Evolutionary conservation across 352 stramenopile genomes (phyloP).

Genomic region (Phytophthora pisi): DNA sequence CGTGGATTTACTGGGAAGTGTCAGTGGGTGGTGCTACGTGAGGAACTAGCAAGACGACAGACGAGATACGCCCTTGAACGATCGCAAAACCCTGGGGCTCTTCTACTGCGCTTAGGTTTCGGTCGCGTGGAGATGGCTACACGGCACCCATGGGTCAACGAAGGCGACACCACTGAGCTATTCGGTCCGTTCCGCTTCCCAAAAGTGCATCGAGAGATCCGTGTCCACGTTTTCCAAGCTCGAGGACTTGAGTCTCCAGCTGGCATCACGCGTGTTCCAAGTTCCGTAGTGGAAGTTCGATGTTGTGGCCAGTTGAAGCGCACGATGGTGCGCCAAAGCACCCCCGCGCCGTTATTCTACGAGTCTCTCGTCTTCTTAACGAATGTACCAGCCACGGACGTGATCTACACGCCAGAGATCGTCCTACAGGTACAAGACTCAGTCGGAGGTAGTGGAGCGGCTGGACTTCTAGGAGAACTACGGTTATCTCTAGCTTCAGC

Average conservation of each 20-base stretch:
- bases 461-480: conserved; percentile 51
- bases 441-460: conserved; percentile 32
- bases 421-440: conserved; percentile 75
- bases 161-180: conserved; percentile 37
- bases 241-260: conserved; percentile 55
- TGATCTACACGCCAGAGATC: conserved; percentile 69
- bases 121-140: conserved; percentile 70
- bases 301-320: conserved; percentile 72
- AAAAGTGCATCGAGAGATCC: conserved; percentile 64
- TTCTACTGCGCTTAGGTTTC: conserved; percentile 70
- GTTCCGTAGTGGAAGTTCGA: conserved; percentile 80
- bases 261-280: conserved; percentile 57
- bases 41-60: conserved; percentile 67
- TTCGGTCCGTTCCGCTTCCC: conserved; percentile 58
- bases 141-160: conserved; percentile 47
- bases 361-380: conserved; percentile 71
- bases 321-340: conserved; percentile 53
- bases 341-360: conserved; percentile 82
- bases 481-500: conserved; percentile 52
- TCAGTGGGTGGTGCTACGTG: conserved; percentile 62
- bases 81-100: conserved; percentile 49
- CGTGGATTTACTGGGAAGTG: conserved; percentile 49
- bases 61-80: conserved; percentile 61
- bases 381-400: conserved; percentile 52
- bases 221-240: conserved; percentile 88